phyloP scores from a whole-genome alignment of 345 rosid genomes.

The Dimocarpus longan region DNA sequence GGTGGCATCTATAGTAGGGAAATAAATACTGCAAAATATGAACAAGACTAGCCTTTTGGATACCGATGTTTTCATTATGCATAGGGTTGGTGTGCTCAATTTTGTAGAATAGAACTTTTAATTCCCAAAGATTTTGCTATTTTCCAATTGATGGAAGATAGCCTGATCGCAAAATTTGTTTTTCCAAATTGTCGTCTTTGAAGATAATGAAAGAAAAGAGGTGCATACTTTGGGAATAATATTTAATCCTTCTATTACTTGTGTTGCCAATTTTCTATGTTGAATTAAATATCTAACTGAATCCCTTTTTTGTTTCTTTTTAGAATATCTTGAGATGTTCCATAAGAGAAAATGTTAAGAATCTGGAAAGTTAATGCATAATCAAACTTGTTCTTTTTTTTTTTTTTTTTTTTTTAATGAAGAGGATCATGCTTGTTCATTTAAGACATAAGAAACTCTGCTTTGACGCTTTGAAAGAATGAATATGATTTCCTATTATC shows the following conservation, averaged over 20 bases:
- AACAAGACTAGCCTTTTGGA: not conserved
- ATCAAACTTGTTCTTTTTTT: not conserved
- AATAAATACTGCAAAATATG: not conserved
- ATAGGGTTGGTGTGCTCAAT: not conserved
- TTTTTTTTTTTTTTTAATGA: too few species aligned
- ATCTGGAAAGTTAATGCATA: not conserved
- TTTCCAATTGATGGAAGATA: not conserved
- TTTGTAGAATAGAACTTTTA: not conserved
- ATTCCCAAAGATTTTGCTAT: not conserved
- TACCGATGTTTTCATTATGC: not conserved
- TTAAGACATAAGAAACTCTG: not conserved
- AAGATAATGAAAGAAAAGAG: not conserved
- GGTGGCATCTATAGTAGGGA: not conserved
- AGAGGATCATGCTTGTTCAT: not conserved
- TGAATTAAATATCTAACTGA: not conserved
- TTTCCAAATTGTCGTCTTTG: not conserved
- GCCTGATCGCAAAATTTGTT: not conserved
- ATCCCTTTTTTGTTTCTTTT: not conserved
- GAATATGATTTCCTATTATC: too few species aligned
- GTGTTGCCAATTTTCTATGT: not conserved
- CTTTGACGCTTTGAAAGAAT: not conserved
- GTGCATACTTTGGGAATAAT: not conserved
- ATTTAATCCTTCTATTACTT: not conserved
- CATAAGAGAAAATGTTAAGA: not conserved
- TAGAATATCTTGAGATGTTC: not conserved